Base-by-base conservation (phyloP, 78 protist genomes). In the Tieghemostelium lacteum region DNA sequence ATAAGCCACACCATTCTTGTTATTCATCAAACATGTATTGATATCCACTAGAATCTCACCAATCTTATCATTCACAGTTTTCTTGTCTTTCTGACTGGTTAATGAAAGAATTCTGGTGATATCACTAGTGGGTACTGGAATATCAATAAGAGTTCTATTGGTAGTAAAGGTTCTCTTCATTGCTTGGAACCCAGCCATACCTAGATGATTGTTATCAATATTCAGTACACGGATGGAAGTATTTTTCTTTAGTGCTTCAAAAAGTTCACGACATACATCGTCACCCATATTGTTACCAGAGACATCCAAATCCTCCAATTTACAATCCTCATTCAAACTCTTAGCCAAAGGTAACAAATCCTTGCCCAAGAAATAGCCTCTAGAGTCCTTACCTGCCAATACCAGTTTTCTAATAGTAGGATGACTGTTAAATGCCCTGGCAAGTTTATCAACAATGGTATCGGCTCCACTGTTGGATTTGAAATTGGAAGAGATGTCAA, bases 71-170 rank as follows among this genome's bases (percentile, higher is more conserved):
- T 83, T 83, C 45, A 57, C 60, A 5, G 17, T 31, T 73, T 83
- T 83, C 33, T 70, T 83, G 65, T 83, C 91, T 33, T 83, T 83
- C n/a, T n/a, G n/a, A 42, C 37, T n/a, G 33, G 74, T 39, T 16
- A 26, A 3, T 31, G 69, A 50, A 0, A 83, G 63, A 17, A 69
- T 52, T 40, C 42, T 83, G 19, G 78, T 57, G 26, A 83, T 69
- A 42, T 83, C 91, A 58, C 60, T 58, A 31, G 91, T 83, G 66
- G 91, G 91, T 12, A 83, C 91, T n/a, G 91, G 91, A 29, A 83
- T 69, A 57, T 83, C 91, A 36, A 70, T 22, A 2, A 83, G 60
- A 16, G 91, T 60, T 50, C 91, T 73, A 33, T 83, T 83, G 54
- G 73, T 70, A 34, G 71, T 83, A 52, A 83, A 83, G 31, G 70